Percentiles rank a stretch among this genome's conserved stretches.
These are phyloP conservation scores for Vigna radiata DNA, from an alignment of 306 rosid genomes.

Conservation along the genomic window DNA sequence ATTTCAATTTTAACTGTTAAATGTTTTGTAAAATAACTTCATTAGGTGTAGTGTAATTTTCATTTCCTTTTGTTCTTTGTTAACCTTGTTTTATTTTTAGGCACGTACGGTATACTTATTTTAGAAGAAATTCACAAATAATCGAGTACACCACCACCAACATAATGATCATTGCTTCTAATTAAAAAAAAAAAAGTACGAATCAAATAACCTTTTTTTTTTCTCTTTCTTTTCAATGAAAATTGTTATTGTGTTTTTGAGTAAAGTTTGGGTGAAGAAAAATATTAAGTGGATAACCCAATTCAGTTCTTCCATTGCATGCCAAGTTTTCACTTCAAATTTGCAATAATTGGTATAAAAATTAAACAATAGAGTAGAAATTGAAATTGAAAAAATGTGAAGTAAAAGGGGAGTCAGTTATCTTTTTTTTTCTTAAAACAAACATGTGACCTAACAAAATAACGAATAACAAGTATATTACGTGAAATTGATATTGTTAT, in stretches of 20 bases:
- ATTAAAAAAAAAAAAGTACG: not conserved
- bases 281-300: not conserved
- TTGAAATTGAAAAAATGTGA: not conserved
- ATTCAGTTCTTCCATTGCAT: slow-evolving; percentile 12
- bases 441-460: slow-evolving; percentile 1
- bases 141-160: slow-evolving; percentile 25
- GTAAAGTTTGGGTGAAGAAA: not conserved
- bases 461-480: not conserved
- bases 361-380: slow-evolving; percentile 11
- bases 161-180: slow-evolving; percentile 37
- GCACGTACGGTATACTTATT: not conserved
- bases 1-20: not conserved
- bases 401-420: not conserved
- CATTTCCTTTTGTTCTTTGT: not conserved
- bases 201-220: not conserved
- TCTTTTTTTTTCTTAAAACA: slow-evolving; percentile 6
- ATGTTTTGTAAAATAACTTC: not conserved
- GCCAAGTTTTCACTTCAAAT: slow-evolving; percentile 6
- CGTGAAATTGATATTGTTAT: not conserved
- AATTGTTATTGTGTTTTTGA: not conserved
- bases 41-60: slow-evolving; percentile 29
- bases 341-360: not conserved
- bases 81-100: not conserved
- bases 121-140: not conserved
- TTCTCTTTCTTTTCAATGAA: not conserved